Evolutionary conservation across 179 eudicot genomes (phyloP), one percentile per base, ranked within the genome.

Genomic region (Vitellaria paradoxa): DNA sequence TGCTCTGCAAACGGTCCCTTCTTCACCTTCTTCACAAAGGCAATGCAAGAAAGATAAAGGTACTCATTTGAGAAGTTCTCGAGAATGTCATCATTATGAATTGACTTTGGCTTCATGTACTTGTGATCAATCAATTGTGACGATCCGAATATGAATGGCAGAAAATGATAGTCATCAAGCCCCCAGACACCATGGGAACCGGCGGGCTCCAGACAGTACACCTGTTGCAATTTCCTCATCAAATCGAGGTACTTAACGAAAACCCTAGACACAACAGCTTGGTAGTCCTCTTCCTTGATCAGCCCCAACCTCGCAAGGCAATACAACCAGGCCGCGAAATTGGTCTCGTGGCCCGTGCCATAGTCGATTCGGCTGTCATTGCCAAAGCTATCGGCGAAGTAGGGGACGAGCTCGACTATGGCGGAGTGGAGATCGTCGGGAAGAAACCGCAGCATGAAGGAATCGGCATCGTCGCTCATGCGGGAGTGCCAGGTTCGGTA

Each of bases 121-220:
- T 90, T 95, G 78, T 95, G 99, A 83, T 88, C 95, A 84, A 95
- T 81, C 74, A 95, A 85, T 88, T 95, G 99, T 10, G 99, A 91
- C 1, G 97, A 84, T 61, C 99, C 99, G 64, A 93, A 94, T 10
- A 93, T 84, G 59, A 93, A 95, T 0, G 99, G 99, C 78, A 95
- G 70, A 67, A 93, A 95, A 75, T 95, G 97, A 65, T 95, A 93
- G 84, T 95, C 99, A 85, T 95, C 99, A 20, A 95, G 87, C 4
- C 99, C 99, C 99, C 99, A 95, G 65, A 95, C 99, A 11, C 99
- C 99, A 65, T 95, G 99, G 26, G 97, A 93, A 52, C 99, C 99
- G 3, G 97, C 99, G 9, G 99, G 99, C 84, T 95, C 99, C 49
- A 95, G 90, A 49, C 77, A 82, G 57, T 95, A 95, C 7, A 87